Evolutionary conservation across 2,329 filamentous ascomycete genomes (phyloP), one percentile per base, ranked within the genome.

Genomic region (Knufia petricola): DNA sequence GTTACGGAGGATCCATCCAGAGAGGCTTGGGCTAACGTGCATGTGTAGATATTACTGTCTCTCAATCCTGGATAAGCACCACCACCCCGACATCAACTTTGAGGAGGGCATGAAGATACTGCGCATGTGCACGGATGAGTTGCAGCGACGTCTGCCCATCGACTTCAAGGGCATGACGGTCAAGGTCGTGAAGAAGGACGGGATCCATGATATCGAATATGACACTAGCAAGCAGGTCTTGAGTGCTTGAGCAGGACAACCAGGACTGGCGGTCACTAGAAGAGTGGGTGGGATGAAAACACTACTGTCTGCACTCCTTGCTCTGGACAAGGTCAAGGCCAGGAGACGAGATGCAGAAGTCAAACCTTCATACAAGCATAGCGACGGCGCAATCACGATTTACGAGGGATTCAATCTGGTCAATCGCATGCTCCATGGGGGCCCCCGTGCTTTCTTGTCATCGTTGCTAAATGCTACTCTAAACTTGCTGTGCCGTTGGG

Each of bases 91-190:
- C 63, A 96, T 98, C 68, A 79, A 78, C 53, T 81, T 92, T 48
- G 88, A 85, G 54, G 79, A 94, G 67, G 92, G 92, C 50, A 79
- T 95, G 71, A 92, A 95, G 75, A 81, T 98, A 55, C 74, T 98
- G 62, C 83, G 80, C 61, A 85, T 95, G 82, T 98, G 92, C 73
- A 92, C 87, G 58, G 89, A 96, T 67, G 92, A 98, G 75, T 73
- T 98, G 65, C 95, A 95, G 79, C 82, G 92, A 66, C 81, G 94
- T 69, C 79, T 98, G 75, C 92, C 92, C 52, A 89, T 98, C 64
- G 92, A 98, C 68, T 98, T 96, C 79, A 98, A 98, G 77, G 92
- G 92, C 32, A 86, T 95, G 60, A 60, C 82, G 63, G 89, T 98
- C 61, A 96, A 96, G 77, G 85, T 88, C 30, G 81, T 98, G 61